These are phyloP conservation scores for Bretschneidera sinensis DNA, from an alignment of 345 rosid species.

Conservation along the genomic window DNA sequence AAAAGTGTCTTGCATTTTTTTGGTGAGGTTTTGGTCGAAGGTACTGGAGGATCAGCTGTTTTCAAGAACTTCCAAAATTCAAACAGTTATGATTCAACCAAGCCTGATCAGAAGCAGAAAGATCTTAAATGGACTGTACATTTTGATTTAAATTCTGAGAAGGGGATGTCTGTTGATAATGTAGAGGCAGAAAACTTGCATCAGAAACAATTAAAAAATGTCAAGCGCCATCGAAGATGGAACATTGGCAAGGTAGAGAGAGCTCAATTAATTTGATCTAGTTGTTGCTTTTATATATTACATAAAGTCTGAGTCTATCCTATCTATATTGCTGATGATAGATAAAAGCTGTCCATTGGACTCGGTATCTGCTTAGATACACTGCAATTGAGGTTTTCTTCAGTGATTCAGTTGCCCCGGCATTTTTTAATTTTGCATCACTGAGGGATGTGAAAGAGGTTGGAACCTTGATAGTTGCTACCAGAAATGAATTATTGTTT, in stretches of 20 bases:
- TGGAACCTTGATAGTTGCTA: constrained; percentile 73
- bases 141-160: constrained; percentile 37
- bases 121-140: constrained; percentile 48
- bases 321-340: constrained; percentile 28
- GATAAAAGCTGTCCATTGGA: constrained; percentile 89
- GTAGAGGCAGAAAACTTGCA: constrained; percentile 43
- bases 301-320: constrained; percentile 18
- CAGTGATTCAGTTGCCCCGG: constrained; percentile 62
- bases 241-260: constrained; percentile 63
- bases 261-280: constrained; percentile 8
- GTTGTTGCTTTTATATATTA: constrained; percentile 15
- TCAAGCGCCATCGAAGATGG: constrained; percentile 95
- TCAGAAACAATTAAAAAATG: constrained; percentile 46
- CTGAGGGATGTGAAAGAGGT: constrained; percentile 84
- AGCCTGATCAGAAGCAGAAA: constrained; percentile 58
- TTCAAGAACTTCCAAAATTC: constrained; percentile 59
- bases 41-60: constrained; percentile 82
- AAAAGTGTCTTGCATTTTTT: constrained; percentile 80
- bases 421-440: constrained; percentile 74
- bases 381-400: constrained; percentile 88
- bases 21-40: constrained; percentile 90
- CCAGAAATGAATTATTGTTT: constrained; percentile 78
- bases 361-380: constrained; percentile 91
- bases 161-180: constrained; percentile 38
- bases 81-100: constrained; percentile 44